Evolutionary conservation across 176 grass and related monocot species (phyloP), one percentile per base, ranked within the genome.

Genomic region (Avena insularis): DNA sequence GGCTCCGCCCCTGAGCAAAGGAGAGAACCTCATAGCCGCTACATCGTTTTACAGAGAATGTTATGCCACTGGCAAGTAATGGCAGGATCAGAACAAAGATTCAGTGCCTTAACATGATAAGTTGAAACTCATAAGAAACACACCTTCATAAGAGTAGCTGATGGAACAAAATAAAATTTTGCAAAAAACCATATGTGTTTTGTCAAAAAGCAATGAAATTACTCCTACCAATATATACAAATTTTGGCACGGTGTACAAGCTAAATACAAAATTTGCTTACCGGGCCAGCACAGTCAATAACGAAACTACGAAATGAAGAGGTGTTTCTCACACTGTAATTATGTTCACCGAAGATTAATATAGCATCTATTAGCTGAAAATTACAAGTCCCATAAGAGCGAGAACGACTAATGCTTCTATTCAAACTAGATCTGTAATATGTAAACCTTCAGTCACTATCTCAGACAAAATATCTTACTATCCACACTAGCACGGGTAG

Each of bases 221-320:
- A 50, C 47, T 56, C 46, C 57, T 74, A 13, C 21, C 14, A 47
- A 16, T 82, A 19, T 82, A 12, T 38, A 70, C 75, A 33, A 12
- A 40, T 86, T 65, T 79, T 67, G n/a, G 15, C 8, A 64, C 9
- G 12, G 48, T 46, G 21, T 36, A 79, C 10, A 65, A 4, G 25
- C 12, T 75, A 45, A 51, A 27, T 85, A 85, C 6, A 77, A 51
- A 53, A 25, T 85, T 40, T 86, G 33, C 23, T 29, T 74, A 31
- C 33, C 20, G n/a, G 50, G 43, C 82, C n/a, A 82, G 53, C 10
- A 21, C 11, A 29, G 19, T 68, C 10, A 53, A 55, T 70, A n/a
- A 75, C 66, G 0, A 54, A 67, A 16, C n/a, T 29, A 75, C 20
- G 9, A 48, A 58, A 27, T 19, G 57, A 58, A 60, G 7, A 62